Evolutionary conservation across 2,329 filamentous ascomycete species (phyloP), one percentile per base, ranked within the genome.

Genomic region (Aureobasidium sp.): DNA sequence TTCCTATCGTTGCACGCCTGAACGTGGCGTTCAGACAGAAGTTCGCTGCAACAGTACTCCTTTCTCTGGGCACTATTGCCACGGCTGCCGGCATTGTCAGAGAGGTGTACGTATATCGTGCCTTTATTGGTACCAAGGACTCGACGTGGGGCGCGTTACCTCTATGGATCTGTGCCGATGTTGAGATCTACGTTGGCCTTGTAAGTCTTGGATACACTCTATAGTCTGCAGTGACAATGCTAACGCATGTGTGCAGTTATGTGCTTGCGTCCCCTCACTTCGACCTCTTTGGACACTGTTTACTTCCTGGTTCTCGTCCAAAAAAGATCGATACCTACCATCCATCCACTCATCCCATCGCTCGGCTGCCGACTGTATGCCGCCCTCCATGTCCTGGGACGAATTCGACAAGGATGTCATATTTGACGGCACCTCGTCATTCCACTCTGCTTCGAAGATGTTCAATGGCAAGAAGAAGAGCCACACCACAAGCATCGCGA

Each of bases 181-280:
- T 79, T 2, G 78, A 80, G 65, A 75, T 79, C 12, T 76, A 80
- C 62, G 63, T 80, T 12, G 77, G 75, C 11, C 72, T 80, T n/a
- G 75, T 78, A 66, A 67, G 76, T 72, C 3, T 34, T n/a, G 5
- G 27, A 22, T 22, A 6, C 31, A n/a, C 22, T 15, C 29, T 1
- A 5, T 12, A 15, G 5, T 5, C 7, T 5, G 9, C 14, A 4
- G 12, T 20, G 58, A 62, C 66, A 37, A 66, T 29, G 3, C 27
- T 57, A 11, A 53, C 47, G 12, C 27, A 3, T 9, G 5, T 14
- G n/a, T 73, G 71, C 70, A 74, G 72, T 69, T 75, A n/a, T 75
- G 73, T 64, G 73, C 73, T 42, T 74, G 72, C 62, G 73, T 70
- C 12, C 73, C 73, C 29, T 71, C 73, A 3, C 68, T 73, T 36